phyloP scores from a whole-genome alignment of 768 basidiomycete species.

The Epithele typhae region DNA sequence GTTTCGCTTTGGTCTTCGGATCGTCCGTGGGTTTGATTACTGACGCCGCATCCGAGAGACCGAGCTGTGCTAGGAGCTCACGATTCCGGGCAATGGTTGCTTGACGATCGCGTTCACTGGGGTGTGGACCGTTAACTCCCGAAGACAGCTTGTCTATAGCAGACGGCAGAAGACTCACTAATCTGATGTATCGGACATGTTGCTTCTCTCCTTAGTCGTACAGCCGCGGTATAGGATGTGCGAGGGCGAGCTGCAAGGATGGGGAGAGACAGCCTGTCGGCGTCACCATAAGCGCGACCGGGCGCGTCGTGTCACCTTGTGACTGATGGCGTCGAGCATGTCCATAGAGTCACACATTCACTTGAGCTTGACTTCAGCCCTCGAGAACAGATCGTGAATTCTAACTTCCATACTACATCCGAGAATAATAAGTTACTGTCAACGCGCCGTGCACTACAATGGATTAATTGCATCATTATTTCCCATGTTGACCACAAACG shows the following conservation, averaged over 20 bases:
- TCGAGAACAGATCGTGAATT: too few species aligned
- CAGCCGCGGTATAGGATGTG: not conserved
- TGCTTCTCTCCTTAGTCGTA: not conserved
- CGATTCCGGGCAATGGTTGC: constrained; percentile 81
- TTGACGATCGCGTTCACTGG: constrained; percentile 67
- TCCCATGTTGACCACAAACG: constrained; percentile 78
- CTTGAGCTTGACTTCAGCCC: too few species aligned
- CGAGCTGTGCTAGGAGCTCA: constrained; percentile 66
- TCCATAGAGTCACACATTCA: too few species aligned
- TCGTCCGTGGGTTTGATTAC: constrained; percentile 16
- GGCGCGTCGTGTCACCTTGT: constrained; percentile 6
- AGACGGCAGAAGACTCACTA: constrained; percentile 12
- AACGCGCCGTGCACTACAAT: too few species aligned
- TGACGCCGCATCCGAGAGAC: constrained; percentile 40
- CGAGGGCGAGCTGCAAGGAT: too few species aligned
- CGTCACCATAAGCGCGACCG: too few species aligned
- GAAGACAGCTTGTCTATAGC: too few species aligned
- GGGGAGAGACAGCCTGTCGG: too few species aligned
- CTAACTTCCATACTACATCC: not conserved
- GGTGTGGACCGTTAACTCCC: not conserved
- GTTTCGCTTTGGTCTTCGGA: constrained; percentile 47
- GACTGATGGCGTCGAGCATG: constrained; percentile 17
- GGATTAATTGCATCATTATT: too few species aligned
- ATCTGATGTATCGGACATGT: constrained; percentile 16
- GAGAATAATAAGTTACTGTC: too few species aligned